Percentiles rank a stretch among this genome's conserved stretches.
phyloP scores from a whole-genome alignment of 1,139 yeast species.

The Candida neerlandica region DNA sequence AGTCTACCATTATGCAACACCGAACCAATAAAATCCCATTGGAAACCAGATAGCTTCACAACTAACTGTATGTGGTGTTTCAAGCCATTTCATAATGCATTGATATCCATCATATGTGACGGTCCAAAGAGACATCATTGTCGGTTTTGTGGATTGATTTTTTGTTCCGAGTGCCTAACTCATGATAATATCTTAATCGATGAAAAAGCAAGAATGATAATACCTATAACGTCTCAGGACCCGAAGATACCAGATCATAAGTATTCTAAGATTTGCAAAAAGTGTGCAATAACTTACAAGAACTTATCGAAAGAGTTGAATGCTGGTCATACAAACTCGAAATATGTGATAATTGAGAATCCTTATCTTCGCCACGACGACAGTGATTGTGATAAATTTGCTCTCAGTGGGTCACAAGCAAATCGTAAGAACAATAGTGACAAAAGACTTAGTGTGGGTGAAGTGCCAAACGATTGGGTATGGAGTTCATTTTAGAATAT shows the following conservation, averaged over 20 bases:
- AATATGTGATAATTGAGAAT: conserved; percentile 42
- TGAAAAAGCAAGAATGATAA: conserved; percentile 36
- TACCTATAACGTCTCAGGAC: conserved; percentile 33
- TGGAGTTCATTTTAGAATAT: conserved; percentile 47
- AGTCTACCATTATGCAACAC: conserved; percentile 1
- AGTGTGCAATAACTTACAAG: conserved; percentile 38
- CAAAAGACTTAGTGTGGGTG: conserved; percentile 15
- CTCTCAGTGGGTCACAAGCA: not conserved
- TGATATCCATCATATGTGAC: conserved; percentile 14
- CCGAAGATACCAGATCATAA: not conserved
- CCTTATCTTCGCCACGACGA: conserved; percentile 28
- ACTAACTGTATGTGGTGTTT: conserved; percentile 48
- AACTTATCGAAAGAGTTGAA: conserved; percentile 21
- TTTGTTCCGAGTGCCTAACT: conserved; percentile 39
- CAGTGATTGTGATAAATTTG: not conserved
- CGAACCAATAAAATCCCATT: conserved; percentile 46
- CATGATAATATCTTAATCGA: conserved; percentile 32
- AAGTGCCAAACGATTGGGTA: conserved; percentile 45
- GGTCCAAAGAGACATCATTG: conserved; percentile 40
- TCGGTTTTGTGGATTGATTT: conserved; percentile 45
- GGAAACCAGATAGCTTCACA: conserved; percentile 43
- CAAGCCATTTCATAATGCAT: conserved; percentile 35
- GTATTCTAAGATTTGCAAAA: conserved; percentile 35
- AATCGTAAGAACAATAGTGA: not conserved
- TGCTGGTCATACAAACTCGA: conserved; percentile 15